Evolutionary conservation across 1,284 basidiomycete genomes (phyloP), one percentile per base, ranked within the genome.

Genomic region (Puccinia triticina): DNA sequence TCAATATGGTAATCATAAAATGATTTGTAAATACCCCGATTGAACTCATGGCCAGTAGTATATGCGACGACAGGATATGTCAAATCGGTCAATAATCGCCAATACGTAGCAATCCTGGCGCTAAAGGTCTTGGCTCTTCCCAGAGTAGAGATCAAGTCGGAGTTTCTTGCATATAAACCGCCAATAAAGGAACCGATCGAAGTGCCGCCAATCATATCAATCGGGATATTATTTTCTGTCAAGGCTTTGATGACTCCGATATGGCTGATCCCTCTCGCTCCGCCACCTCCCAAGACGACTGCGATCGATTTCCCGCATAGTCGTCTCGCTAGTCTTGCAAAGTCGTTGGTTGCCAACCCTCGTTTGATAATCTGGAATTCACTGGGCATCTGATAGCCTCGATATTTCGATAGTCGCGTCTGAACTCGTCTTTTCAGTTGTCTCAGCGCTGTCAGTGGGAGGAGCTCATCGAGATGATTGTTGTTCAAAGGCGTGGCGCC

Each of bases 11-110:
- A 81, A 69, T 83, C 85, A 50, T 76, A 46, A 55, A 73, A 72
- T 53, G 2, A 83, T 67, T 84, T 84, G 66, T 84, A 75, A 61
- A 84, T 83, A 66, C 82, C 85, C 69, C 84, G 46, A 72, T 85
- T 85, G 84, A 84, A 85, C 69, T 84, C 84, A 86, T 91, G 83
- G 84, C 95, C 96, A 37, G 97, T 99, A 0, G 96, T 99, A 88
- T 99, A 99, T 3, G 96, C 95, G 61, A 97, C 94, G 40, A 97
- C 91, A 0, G 96, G 97, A 87, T 98, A 99, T 10, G 96, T 99
- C 75, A 98, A 91, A 88, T 98, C 96, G 12, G 94, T 96, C 75
- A 98, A 88, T 78, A 98, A 92, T 72, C 96, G 90, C 95, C 95
- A 98, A 83, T 98, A 91, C 84, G 94, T 96, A 5, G 93, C 91